Evolutionary conservation across 495 filamentous ascomycete species (phyloP), one percentile per base, ranked within the genome.

Genomic region (Umbilicaria muhlenbergii): DNA sequence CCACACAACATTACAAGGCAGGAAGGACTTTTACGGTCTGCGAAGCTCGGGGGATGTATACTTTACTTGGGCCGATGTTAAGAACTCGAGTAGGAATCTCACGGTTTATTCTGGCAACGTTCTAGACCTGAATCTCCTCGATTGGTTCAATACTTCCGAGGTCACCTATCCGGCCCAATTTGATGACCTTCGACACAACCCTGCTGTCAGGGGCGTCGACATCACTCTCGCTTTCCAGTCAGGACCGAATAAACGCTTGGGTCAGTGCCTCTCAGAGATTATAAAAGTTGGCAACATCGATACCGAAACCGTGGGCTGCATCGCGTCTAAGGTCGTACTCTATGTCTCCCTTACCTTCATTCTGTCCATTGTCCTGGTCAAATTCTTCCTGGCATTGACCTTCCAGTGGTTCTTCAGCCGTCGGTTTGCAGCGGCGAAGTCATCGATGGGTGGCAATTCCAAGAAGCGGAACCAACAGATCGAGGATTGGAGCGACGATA

Each of bases 401-500:
- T 99, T 96, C 65, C 84, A 92, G 51, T 99, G 91, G 92, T 91
- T 99, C 55, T 65, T 94, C 46, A 79, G 80, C 49, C 78, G 78
- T 47, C 79, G 76, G 24, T 88, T 86, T 55, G 89, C 78, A 8
- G 82, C 91, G 0, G 62, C 69, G 21, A 87, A 78, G 53, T 84
- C 88, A 3, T 82, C 78, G 11, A 64, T 77, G 55, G 63, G 62
- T 13, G 71, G 80, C 2, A 78, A 87, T 58, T 69, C 72, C 37
- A 84, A 83, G 56, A 79, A 83, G 57, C 76, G 92, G 36, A 80
- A 89, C 43, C 80, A 85, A 46, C 85, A 96, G 58, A 99, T 99
- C 44, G 92, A 99, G 61, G 89, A 95, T 50, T 99, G 92, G 92
- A 81, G 78, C 11, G 88, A 99, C 47, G 92, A 99, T 51, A 96